Base-by-base conservation (phyloP, 2,329 filamentous ascomycete genomes). In the Fonsecaea multimorphosa region DNA sequence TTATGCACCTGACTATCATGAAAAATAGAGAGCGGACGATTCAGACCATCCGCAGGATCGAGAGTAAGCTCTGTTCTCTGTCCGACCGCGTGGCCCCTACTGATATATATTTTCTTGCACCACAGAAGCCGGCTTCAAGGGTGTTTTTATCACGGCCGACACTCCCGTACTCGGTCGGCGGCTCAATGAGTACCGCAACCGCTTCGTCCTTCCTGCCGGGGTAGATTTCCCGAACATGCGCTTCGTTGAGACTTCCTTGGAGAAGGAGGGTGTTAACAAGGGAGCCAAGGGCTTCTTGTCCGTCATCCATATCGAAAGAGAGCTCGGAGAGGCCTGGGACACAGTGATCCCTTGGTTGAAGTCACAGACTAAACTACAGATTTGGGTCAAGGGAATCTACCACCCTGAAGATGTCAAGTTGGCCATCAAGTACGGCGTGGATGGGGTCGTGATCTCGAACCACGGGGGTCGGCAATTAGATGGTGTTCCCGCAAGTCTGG, bases 161-260 rank as follows among this genome's bases (percentile, higher is more conserved):
- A 77, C 78, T 0, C 83, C 84, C 0, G 76, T 82, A 3, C 76
- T 85, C 0, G 83, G 83, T 0, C 78, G 74, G 83, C 61, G 65
- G 1, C 40, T 85, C 29, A 83, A 85, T 51, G 84, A 87, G 70
- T 80, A 81, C 67, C 79, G 83, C 1, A 85, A 85, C 65, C 77
- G 81, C 34, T 86, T 86, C 72, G 69, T 71, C 0, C 19, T 70
- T 9, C 71, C 70, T 1, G 22, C 59, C n/a, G 70, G 66, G 5
- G 40, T 70, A 51, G 40, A 52, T 2, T 69, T 60, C n/a, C 69
- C 71, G 1, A 73, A 70, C 19, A 38, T 51, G 1, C 54, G 16
- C 16, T 34, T 24, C 6, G 19, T 3, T 19, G 40, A 16, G 7
- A 53, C 12, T 31, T 24, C 11, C 3, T n/a, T n/a, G n/a, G n/a